Conservation (phyloP, 345 rosid genomes). For the Eucalyptus camaldulensis region DNA sequence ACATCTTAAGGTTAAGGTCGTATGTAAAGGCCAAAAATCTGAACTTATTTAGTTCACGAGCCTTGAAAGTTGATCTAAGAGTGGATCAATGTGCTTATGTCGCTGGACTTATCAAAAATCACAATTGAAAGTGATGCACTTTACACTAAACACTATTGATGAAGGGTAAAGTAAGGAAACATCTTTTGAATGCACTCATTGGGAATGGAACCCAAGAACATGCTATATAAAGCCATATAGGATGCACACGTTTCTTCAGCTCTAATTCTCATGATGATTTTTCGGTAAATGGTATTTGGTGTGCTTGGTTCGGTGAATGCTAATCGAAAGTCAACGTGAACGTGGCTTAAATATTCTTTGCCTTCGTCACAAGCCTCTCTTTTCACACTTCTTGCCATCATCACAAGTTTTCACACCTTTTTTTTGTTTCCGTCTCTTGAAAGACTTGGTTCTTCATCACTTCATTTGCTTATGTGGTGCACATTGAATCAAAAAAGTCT, state of each 20-base stretch:
- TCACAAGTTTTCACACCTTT: background rate
- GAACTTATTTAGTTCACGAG: background rate
- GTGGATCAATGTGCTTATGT: background rate
- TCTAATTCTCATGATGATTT: background rate
- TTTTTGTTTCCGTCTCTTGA: background rate
- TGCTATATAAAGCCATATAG: background rate
- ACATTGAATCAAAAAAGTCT: too few relatives aligned
- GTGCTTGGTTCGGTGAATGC: background rate
- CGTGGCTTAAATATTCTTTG: background rate
- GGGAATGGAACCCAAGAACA: background rate
- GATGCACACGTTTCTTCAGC: background rate
- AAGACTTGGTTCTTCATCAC: background rate
- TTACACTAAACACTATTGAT: background rate
- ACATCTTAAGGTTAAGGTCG: background rate
- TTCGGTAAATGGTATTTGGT: background rate
- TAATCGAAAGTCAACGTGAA: background rate
- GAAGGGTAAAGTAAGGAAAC: background rate
- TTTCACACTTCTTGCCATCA: background rate
- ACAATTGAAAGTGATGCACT: background rate
- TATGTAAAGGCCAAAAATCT: background rate
- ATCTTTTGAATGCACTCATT: background rate
- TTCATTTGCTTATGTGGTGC: background rate
- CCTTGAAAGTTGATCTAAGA: background rate
- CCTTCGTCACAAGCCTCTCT: background rate
- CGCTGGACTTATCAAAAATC: background rate